These are phyloP conservation scores for Vigna unguiculata DNA, from an alignment of 306 rosid genomes.

Conservation along the genomic window DNA sequence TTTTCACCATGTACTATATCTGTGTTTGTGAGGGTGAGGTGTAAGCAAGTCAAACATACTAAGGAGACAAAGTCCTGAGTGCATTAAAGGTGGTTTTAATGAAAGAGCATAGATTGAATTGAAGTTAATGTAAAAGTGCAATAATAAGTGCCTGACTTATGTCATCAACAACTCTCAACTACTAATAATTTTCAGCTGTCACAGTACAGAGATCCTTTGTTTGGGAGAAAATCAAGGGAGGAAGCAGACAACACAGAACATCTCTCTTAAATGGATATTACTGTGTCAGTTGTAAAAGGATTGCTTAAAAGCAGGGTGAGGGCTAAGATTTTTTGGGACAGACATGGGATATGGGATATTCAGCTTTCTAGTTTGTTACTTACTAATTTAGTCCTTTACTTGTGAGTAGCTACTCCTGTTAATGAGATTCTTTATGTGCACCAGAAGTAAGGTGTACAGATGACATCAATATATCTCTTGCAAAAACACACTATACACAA, in stretches of 20 bases:
- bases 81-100: constrained; percentile 42
- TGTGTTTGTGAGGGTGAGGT: background rate
- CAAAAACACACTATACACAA: background rate
- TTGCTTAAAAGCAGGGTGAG: constrained; percentile 40
- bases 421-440: constrained; percentile 43
- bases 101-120: constrained; percentile 37
- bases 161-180: constrained; percentile 46
- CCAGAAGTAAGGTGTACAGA: constrained; percentile 18
- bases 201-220: constrained; percentile 12
- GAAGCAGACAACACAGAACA: constrained; percentile 35
- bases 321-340: constrained; percentile 31
- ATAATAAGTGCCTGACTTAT: constrained; percentile 33
- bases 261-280: constrained; percentile 39
- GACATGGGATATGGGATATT: constrained; percentile 25
- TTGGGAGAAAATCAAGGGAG: constrained; percentile 43
- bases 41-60: background rate
- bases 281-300: constrained; percentile 32
- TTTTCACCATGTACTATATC: background rate
- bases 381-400: constrained; percentile 25
- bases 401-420: constrained; percentile 1
- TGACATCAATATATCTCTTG: constrained; percentile 19
- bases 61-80: constrained; percentile 43
- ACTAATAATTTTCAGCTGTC: constrained; percentile 31
- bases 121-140: constrained; percentile 33
- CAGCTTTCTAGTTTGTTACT: constrained; percentile 38